Base-by-base conservation (phyloP, 768 basidiomycete species). In the Boletus subparvulus region DNA sequence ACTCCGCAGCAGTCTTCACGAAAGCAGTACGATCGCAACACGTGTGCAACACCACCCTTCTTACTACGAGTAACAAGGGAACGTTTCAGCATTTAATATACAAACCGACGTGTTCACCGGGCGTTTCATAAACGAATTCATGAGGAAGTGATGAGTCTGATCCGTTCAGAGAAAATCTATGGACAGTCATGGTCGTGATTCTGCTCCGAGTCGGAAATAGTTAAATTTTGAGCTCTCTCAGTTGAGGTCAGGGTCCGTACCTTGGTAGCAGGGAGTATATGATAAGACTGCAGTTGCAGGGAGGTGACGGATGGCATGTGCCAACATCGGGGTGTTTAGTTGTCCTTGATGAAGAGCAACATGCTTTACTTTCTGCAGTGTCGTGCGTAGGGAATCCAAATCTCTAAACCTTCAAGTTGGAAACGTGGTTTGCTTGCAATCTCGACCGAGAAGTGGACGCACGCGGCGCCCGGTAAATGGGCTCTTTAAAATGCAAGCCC, bases 1-100 rank as follows among this genome's bases (percentile, higher is more conserved):
- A 69, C 12, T 68, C 66, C 11, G 78, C 65, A 17, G 86, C 72
- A 2, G 85, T 78, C 30, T 81, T 72, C 21, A 84, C 82, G 57
- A 90, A 89, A 3, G 75, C 73, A 5, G 83, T 83, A 14, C 88
- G 21, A 91, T 75, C 0, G 84, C 83, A n/a, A 88, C 61, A 11
- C 4, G 14, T 78, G 64, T 0, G 86, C 82, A 47, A 75, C 71
- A 16, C 86, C 84, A 56, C 70, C 65, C 83, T 86, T 41, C 64
- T n/a, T 21, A 55, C 4, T 43, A 28, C n/a, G 33, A 39, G 47
- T 8, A 26, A 53, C 8, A 30, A 53, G 37, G 14, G n/a, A 21
- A 11, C 32, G 26, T n/a, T 16, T 30, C 26, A 24, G 17, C n/a
- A 16, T 11, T 16, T 28, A 33, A 19, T 41, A 46, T n/a, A 24